A percentile compares a stretch with the other conserved stretches of the same genome.
Conservation (phyloP, 2,329 filamentous ascomycete genomes). For the Xylaria sp. region DNA sequence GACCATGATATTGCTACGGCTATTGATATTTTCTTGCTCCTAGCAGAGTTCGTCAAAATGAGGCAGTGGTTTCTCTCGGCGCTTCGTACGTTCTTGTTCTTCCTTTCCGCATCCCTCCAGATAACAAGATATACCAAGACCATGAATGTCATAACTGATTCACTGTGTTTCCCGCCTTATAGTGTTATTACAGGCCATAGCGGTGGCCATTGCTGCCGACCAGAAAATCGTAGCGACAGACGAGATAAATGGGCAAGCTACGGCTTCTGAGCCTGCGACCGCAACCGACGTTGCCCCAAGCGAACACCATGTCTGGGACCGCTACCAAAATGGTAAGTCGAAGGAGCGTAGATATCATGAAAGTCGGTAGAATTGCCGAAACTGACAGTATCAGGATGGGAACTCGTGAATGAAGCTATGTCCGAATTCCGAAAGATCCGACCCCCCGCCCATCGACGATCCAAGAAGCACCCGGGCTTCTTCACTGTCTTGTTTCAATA, state of each 20-base stretch:
- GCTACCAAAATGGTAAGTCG: slow-evolving; percentile 32
- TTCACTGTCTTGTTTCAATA: slow-evolving; percentile 42
- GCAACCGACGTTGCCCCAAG: slow-evolving; percentile 26
- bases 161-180: not conserved
- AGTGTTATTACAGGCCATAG: slow-evolving; percentile 32
- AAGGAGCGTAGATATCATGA: not conserved
- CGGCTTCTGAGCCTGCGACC: slow-evolving; percentile 22
- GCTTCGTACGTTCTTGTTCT: slow-evolving; percentile 30
- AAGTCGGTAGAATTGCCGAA: not conserved
- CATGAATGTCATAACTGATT: slow-evolving; percentile 8
- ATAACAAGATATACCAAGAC: not conserved
- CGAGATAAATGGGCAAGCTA: slow-evolving; percentile 16
- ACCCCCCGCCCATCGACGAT: slow-evolving; percentile 39
- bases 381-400: slow-evolving; percentile 38
- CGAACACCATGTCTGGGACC: slow-evolving; percentile 28
- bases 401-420: slow-evolving; percentile 49
- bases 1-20: slow-evolving; percentile 31
- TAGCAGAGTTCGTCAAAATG: slow-evolving; percentile 31
- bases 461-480: slow-evolving; percentile 40
- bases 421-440: slow-evolving; percentile 47
- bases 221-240: slow-evolving; percentile 29
- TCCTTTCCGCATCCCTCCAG: not conserved
- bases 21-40: slow-evolving; percentile 25
- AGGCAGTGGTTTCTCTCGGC: slow-evolving; percentile 30
- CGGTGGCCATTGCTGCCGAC: slow-evolving; percentile 24